Conservation (phyloP, 768 basidiomycete genomes). For the Suillus discolor region DNA sequence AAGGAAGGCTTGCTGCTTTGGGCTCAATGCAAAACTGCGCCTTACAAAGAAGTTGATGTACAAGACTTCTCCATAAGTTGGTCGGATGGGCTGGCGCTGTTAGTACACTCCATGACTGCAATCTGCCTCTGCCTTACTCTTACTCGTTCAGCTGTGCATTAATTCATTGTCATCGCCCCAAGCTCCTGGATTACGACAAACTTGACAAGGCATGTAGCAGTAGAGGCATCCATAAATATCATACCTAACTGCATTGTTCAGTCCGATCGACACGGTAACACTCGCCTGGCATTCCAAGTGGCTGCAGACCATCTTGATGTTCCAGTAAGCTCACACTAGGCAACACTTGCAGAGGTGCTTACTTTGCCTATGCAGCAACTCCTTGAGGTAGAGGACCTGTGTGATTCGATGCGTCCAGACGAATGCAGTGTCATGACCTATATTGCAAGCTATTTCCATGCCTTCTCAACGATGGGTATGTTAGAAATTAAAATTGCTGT, state of each 20-base stretch:
- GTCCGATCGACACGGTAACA: conserved; percentile 81
- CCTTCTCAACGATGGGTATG: conserved; percentile 95
- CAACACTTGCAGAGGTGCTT: not conserved
- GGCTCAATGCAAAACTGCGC: conserved; percentile 96
- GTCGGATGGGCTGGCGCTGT: conserved; percentile 96
- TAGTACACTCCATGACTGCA: conserved; percentile 30
- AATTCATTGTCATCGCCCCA: conserved; percentile 96
- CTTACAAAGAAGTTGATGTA: conserved; percentile 90
- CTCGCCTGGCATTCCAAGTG: conserved; percentile 82
- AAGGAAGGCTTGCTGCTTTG: conserved; percentile 96
- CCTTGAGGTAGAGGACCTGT: conserved; percentile 94
- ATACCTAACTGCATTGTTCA: conserved; percentile 32
- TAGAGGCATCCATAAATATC: not conserved
- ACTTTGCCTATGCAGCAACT: conserved; percentile 62
- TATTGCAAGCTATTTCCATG: conserved; percentile 96
- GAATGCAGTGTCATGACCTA: conserved; percentile 99
- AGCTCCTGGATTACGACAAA: conserved; percentile 86
- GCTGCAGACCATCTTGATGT: conserved; percentile 90
- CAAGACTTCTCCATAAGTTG: conserved; percentile 93
- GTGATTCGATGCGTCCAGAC: conserved; percentile 85
- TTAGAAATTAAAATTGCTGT: conserved; percentile 8
- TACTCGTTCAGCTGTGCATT: conserved; percentile 79
- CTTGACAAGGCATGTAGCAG: conserved; percentile 69
- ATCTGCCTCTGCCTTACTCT: conserved; percentile 13
- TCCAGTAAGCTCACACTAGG: conserved; percentile 58